Percentiles rank a stretch among this genome's conserved stretches.
phyloP scores from a whole-genome alignment of 2,329 filamentous ascomycete genomes.

The Ascochyta fabae region DNA sequence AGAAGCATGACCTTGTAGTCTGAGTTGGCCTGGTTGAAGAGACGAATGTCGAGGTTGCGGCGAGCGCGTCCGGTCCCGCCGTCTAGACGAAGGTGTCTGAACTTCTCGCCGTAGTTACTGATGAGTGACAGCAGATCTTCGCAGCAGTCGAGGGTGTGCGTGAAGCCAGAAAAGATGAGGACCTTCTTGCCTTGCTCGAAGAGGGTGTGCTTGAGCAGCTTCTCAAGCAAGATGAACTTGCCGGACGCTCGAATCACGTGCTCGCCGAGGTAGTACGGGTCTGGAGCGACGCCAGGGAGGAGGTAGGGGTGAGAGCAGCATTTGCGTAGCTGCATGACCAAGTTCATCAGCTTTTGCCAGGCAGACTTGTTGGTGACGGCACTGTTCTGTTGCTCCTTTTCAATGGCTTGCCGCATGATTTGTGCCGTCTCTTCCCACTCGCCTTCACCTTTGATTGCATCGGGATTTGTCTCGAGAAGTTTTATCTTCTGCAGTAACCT shows the following conservation, averaged over 20 bases:
- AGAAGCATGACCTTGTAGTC: constrained; percentile 62
- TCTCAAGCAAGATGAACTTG: constrained; percentile 63
- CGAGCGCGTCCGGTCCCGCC: constrained; percentile 57
- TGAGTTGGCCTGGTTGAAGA: constrained; percentile 57
- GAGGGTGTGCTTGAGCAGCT: constrained; percentile 57
- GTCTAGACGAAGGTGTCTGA: constrained; percentile 59
- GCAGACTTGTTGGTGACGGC: constrained; percentile 38
- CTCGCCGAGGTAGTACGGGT: constrained; percentile 54
- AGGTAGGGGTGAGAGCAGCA: constrained; percentile 63
- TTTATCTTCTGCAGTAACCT: constrained; percentile 43
- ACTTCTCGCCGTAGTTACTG: constrained; percentile 48
- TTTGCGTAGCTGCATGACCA: constrained; percentile 63
- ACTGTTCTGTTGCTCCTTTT: constrained; percentile 44
- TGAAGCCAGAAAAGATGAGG: constrained; percentile 64
- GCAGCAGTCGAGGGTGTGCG: constrained; percentile 57
- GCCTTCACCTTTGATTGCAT: constrained; percentile 19
- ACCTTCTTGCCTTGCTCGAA: constrained; percentile 61
- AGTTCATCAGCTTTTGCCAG: constrained; percentile 61
- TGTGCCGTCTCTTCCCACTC: constrained; percentile 75
- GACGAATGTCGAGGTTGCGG: constrained; percentile 59
- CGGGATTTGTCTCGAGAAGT: constrained; percentile 29
- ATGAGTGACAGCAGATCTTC: constrained; percentile 59
- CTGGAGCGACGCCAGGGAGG: constrained; percentile 54
- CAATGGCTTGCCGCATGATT: constrained; percentile 92
- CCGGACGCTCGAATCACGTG: constrained; percentile 60